A percentile compares a stretch with the other conserved stretches of the same genome.
Evolutionary conservation across 1,139 yeast species (phyloP).

Genomic region (Kurtzmaniella quercitrusa): DNA sequence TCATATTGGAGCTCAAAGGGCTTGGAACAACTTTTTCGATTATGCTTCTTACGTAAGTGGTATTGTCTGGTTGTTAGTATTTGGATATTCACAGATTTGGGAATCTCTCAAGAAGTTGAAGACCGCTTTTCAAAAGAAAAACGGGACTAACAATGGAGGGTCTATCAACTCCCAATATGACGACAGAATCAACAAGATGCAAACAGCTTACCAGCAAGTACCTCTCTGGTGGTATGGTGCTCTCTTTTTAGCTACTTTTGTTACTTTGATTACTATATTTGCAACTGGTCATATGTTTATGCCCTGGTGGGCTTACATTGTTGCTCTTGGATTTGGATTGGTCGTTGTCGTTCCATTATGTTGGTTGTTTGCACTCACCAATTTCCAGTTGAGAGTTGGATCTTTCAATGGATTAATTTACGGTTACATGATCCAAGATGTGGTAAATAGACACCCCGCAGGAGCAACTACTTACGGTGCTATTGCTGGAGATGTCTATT

Average conservation of each 20-base stretch:
- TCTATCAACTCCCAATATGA: constrained; percentile 14
- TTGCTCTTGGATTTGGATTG: constrained; percentile 40
- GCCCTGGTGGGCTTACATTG: constrained; percentile 47
- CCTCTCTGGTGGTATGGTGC: constrained; percentile 39
- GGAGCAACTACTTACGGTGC: constrained; percentile 48
- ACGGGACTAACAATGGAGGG: background rate
- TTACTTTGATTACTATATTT: constrained; percentile 29
- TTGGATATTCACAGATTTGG: constrained; percentile 24
- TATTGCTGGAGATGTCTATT: constrained; percentile 52
- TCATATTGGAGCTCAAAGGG: constrained; percentile 40
- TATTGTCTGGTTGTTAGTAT: constrained; percentile 39
- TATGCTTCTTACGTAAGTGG: constrained; percentile 50
- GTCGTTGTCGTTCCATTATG: constrained; percentile 46
- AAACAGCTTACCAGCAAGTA: constrained; percentile 33
- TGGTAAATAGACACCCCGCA: constrained; percentile 34
- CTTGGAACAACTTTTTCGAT: constrained; percentile 49
- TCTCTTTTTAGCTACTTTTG: constrained; percentile 31
- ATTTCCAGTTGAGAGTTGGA: constrained; percentile 49
- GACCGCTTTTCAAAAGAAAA: constrained; percentile 7
- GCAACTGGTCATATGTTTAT: constrained; percentile 38
- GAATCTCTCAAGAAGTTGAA: constrained; percentile 11
- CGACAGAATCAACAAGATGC: constrained; percentile 39
- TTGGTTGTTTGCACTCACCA: constrained; percentile 48
- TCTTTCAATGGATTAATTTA: constrained; percentile 47
- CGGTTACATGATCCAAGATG: constrained; percentile 39